phyloP scores from a whole-genome alignment of 1,284 basidiomycete genomes.

The Pseudozyma flocculosa region DNA sequence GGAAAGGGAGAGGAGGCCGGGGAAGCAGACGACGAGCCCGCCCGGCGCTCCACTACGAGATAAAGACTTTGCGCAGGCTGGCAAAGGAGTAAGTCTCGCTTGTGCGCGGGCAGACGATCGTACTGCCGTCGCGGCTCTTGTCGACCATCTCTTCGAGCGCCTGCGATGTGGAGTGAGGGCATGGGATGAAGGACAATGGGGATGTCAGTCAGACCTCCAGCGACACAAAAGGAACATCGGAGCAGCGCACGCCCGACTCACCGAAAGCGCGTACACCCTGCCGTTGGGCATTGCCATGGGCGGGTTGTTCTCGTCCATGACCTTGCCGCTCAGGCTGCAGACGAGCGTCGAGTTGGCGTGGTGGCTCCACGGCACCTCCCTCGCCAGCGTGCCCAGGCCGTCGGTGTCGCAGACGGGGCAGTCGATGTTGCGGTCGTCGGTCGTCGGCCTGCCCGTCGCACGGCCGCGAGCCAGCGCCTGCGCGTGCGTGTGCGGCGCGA shows the following conservation, averaged over 20 bases:
- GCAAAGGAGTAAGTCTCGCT: constrained; percentile 68
- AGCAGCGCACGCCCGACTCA: constrained; percentile 62
- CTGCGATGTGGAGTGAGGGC: too few species aligned
- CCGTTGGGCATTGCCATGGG: constrained; percentile 90
- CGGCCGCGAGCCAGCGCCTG: background rate
- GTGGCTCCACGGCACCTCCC: constrained; percentile 87
- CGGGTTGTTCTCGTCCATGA: constrained; percentile 91
- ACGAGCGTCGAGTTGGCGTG: constrained; percentile 94
- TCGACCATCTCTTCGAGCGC: constrained; percentile 80
- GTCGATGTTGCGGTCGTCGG: constrained; percentile 60
- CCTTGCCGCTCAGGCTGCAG: constrained; percentile 81
- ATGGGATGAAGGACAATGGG: background rate
- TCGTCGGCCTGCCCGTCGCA: too few species aligned
- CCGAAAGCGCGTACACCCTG: constrained; percentile 87
- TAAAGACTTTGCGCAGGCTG: constrained; percentile 67
- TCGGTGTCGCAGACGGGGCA: constrained; percentile 81
- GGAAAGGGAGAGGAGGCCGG: background rate
- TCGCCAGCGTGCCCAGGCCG: constrained; percentile 71
- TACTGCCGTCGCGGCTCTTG: constrained; percentile 66
- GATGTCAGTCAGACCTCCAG: constrained; percentile 3
- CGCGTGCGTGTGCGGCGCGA: background rate
- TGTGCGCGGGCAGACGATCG: constrained; percentile 79
- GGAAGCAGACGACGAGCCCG: too few species aligned
- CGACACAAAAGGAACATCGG: too few species aligned
- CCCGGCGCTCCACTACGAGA: constrained; percentile 21